Evolutionary conservation across 2,329 filamentous ascomycete species (phyloP).

Genomic region (Hypoxylon sp.): DNA sequence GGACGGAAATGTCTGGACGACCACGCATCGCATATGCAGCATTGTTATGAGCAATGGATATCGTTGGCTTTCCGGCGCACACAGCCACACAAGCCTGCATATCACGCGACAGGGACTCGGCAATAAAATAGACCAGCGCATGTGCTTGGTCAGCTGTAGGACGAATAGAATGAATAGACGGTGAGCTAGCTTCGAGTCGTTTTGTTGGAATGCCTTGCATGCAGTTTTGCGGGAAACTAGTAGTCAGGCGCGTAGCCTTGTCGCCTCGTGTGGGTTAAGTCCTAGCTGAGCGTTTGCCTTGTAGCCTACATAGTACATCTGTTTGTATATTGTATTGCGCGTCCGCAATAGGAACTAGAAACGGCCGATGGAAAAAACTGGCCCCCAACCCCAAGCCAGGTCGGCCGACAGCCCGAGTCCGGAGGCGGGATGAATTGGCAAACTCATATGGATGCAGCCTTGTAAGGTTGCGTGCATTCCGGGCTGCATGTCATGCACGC

Average conservation of each 20-base stretch:
- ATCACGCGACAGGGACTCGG: conserved; percentile 45
- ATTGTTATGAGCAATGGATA: conserved; percentile 34
- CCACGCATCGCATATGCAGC: conserved; percentile 46
- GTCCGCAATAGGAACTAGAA: conserved; percentile 1
- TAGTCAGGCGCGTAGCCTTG: conserved; percentile 36
- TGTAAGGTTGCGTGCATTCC: conserved; percentile 46
- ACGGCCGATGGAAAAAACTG: conserved; percentile 11
- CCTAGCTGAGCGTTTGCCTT: conserved; percentile 30
- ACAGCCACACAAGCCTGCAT: conserved; percentile 45
- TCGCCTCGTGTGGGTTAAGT: conserved; percentile 38
- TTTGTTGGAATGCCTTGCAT: conserved; percentile 18
- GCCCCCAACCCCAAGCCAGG: conserved; percentile 37
- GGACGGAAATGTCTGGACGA: conserved; percentile 39
- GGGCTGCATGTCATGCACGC: conserved; percentile 44
- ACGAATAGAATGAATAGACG: conserved; percentile 5
- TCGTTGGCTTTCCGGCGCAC: conserved; percentile 37
- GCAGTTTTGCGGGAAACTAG: conserved; percentile 23
- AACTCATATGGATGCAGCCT: conserved; percentile 45
- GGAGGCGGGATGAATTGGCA: conserved; percentile 40
- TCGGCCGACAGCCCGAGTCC: conserved; percentile 34
- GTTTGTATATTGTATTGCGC: conserved; percentile 2
- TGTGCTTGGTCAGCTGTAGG: conserved; percentile 35
- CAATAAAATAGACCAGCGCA: conserved; percentile 38
- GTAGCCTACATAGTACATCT: conserved; percentile 6
- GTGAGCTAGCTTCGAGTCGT: not conserved